Conservation (phyloP, 2,329 filamentous ascomycete species). For the Nemania diffusa region DNA sequence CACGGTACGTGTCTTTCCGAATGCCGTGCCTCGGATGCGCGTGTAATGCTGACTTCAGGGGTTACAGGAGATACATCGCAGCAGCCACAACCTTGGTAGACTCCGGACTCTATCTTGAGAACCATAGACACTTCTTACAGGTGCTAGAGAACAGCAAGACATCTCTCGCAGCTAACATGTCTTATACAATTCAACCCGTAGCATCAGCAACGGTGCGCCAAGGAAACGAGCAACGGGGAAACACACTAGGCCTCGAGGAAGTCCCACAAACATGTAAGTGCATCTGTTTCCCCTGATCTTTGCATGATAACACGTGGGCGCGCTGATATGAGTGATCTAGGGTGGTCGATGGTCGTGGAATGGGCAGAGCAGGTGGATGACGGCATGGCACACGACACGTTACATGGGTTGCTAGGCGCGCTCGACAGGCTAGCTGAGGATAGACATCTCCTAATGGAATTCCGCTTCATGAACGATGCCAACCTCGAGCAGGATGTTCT, state of each 20-base stretch:
- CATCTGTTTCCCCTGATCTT: no score
- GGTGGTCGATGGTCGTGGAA: neutral
- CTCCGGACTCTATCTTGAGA: no score
- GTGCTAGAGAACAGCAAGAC: slow-evolving; percentile 16
- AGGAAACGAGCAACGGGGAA: slow-evolving; percentile 21
- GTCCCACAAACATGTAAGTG: slow-evolving; percentile 34
- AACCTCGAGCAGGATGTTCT: neutral
- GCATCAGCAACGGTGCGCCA: slow-evolving; percentile 2
- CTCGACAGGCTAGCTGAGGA: neutral
- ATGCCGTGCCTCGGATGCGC: no score
- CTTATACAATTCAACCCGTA: slow-evolving; percentile 33
- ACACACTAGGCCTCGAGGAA: slow-evolving; percentile 29
- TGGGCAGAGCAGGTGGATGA: neutral
- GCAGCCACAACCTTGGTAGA: no score
- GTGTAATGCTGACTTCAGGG: no score
- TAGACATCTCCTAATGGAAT: neutral
- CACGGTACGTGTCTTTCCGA: no score
- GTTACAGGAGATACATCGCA: no score
- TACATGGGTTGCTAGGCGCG: neutral
- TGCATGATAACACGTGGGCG: no score
- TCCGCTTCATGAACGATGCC: slow-evolving; percentile 15
- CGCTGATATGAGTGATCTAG: no score
- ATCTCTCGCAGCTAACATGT: slow-evolving; percentile 18
- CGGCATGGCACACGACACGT: neutral
- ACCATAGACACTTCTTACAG: neutral